These are phyloP conservation scores for Phylloporus arenicola DNA, from an alignment of 768 basidiomycete genomes.

Conservation along the genomic window DNA sequence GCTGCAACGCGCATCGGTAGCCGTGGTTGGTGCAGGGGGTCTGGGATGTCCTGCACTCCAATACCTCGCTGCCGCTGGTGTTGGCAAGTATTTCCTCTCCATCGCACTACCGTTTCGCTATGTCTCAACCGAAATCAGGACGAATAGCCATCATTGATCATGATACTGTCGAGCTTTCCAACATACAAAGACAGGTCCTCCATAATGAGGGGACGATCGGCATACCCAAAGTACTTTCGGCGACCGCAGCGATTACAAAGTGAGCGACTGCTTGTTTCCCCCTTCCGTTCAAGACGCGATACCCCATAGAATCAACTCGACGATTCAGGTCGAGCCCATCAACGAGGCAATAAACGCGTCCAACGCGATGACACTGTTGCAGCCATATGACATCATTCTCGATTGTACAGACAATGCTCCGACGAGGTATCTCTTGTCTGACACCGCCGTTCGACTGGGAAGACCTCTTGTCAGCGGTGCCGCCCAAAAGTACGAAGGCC, in stretches of 20 bases:
- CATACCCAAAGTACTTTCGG: constrained; percentile 76
- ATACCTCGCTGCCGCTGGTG: constrained; percentile 87
- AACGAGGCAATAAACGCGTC: constrained; percentile 47
- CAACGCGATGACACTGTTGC: constrained; percentile 62
- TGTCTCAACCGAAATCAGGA: constrained; percentile 43
- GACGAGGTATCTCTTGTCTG: constrained; percentile 90
- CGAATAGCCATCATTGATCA: constrained; percentile 83
- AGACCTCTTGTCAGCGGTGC: constrained; percentile 91
- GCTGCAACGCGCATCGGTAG: constrained; percentile 67
- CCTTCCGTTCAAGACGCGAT: background rate
- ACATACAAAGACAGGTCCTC: constrained; percentile 90
- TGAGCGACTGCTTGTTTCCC: constrained; percentile 26
- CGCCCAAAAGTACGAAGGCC: constrained; percentile 81
- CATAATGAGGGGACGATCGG: constrained; percentile 72
- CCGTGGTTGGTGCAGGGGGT: constrained; percentile 92
- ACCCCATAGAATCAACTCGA: constrained; percentile 66
- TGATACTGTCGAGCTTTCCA: constrained; percentile 82
- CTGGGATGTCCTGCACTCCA: constrained; percentile 94
- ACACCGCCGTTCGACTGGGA: constrained; percentile 67
- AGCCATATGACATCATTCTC: constrained; percentile 67
- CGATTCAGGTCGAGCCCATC: constrained; percentile 53
- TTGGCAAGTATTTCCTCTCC: constrained; percentile 52
- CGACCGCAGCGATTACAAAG: constrained; percentile 63
- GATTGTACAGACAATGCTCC: constrained; percentile 95
- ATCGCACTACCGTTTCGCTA: background rate